Evolutionary conservation across 176 grass and related monocot genomes (phyloP), one percentile per base, ranked within the genome.

Genomic region (Carex parvula): DNA sequence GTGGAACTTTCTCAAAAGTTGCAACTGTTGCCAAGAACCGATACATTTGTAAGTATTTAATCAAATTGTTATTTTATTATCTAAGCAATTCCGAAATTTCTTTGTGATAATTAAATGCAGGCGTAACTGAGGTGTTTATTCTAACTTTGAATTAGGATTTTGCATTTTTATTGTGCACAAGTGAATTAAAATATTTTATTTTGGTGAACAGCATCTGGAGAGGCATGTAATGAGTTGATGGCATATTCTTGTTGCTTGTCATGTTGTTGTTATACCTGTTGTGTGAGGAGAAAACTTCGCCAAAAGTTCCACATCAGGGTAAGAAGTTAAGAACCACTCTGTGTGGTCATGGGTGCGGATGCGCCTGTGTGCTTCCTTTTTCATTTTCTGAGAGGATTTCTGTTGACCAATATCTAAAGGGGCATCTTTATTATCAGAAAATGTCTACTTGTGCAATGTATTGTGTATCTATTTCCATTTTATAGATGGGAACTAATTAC

Each of bases 221-320:
- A 95, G 85, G 93, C 91, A 44, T 98, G 92, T 75, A 98, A 98
- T 88, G 96, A 98, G 62, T 89, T 98, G 76, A 84, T 98, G 93
- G 93, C 91, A 55, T 95, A 93, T 81, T 91, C 96, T 22, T 85
- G 94, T 46, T 90, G 92, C 85, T 84, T 98, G 35, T 95, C 96
- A 18, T 98, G 96, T 86, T 98, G 93, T 73, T 98, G 96, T 84
- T 95, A 95, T 83, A 98, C 93, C 70, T 98, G 96, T 83, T 98
- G 96, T 63, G 70, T 98, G 35, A 91, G 96, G 78, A 93, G 91
- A 81, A 98, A 95, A 85, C 93, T 98, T 60, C 89, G 96, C 14
- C 88, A 90, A 81, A 93, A 88, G 77, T 83, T 98, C 18, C 84
- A 92, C 70, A 95, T 98, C 18, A 83, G 63, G 88, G 96, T 93